phyloP scores from a whole-genome alignment of 306 rosid species.

The Amphicarpaea edgeworthii region DNA sequence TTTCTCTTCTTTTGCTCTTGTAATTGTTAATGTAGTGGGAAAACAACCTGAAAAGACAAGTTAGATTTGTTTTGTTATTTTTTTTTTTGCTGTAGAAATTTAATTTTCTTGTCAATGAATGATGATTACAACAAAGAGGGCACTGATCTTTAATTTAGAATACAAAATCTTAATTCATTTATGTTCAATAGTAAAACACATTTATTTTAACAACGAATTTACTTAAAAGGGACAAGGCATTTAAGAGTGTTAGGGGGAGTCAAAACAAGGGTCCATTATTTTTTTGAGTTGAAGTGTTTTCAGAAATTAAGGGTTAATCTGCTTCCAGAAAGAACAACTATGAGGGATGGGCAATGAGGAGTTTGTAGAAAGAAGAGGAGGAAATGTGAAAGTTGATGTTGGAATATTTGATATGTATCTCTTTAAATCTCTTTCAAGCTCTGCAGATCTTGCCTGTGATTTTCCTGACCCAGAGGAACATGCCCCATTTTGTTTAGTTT shows the following conservation, averaged over 20 bases:
- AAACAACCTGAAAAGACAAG: constrained; percentile 58
- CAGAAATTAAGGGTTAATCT: constrained; percentile 36
- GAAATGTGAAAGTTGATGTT: constrained; percentile 52
- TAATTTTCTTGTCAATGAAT: constrained; percentile 58
- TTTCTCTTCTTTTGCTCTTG: constrained; percentile 33
- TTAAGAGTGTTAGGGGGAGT: constrained; percentile 50
- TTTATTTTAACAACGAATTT: no score
- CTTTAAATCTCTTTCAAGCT: constrained; percentile 42
- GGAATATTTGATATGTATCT: constrained; percentile 60
- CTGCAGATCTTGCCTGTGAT: constrained; percentile 76
- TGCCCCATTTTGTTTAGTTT: constrained; percentile 70
- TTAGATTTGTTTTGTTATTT: constrained; percentile 34
- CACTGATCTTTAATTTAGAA: no score
- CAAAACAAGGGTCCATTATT: constrained; percentile 49
- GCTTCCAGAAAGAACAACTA: constrained; percentile 43
- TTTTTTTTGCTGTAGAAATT: constrained; percentile 46
- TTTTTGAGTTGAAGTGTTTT: constrained; percentile 32
- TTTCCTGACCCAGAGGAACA: constrained; percentile 72
- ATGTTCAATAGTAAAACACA: no score
- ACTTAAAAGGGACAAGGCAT: constrained; percentile 51
- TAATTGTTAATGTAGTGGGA: constrained; percentile 58
- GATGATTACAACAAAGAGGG: constrained; percentile 49
- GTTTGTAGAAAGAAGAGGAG: constrained; percentile 43
- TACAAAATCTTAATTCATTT: no score
- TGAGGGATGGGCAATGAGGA: constrained; percentile 55